Evolutionary conservation across 257 asterid genomes (phyloP).

Genomic region (Anisodus acutangulus): DNA sequence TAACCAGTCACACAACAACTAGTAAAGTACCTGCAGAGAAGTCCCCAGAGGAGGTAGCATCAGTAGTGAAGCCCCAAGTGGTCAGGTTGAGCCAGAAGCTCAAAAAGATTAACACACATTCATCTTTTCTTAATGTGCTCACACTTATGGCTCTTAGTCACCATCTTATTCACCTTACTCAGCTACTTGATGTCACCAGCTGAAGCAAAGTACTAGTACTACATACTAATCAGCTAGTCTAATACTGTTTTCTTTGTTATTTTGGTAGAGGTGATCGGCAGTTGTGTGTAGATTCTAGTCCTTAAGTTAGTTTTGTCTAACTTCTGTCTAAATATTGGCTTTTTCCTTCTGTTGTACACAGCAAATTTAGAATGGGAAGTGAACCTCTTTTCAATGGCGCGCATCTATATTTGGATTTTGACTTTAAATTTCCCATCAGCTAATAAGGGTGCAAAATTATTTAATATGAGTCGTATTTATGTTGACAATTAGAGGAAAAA

Average conservation of each 20-base stretch:
- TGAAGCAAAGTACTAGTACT: neutral
- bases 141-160: conserved; percentile 60
- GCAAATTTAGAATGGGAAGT: neutral
- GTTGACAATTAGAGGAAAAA: too few species aligned
- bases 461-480: too few species aligned
- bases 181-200: neutral
- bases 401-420: too few species aligned
- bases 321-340: neutral
- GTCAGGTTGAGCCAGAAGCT: conserved; percentile 43
- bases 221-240: neutral
- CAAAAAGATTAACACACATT: conserved; percentile 56
- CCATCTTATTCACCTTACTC: conserved; percentile 64
- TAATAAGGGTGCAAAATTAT: too few species aligned
- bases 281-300: neutral
- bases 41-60: conserved; percentile 11
- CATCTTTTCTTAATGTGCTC: conserved; percentile 67
- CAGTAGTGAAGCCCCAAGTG: conserved; percentile 39
- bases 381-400: too few species aligned
- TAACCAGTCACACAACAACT: neutral
- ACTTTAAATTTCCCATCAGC: too few species aligned
- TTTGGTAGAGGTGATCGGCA: neutral
- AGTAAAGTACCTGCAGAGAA: conserved; percentile 32
- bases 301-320: neutral
- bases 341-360: neutral
- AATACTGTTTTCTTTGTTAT: neutral